Conservation (phyloP, 2,329 filamentous ascomycete genomes). For the Claviceps pazoutovae region DNA sequence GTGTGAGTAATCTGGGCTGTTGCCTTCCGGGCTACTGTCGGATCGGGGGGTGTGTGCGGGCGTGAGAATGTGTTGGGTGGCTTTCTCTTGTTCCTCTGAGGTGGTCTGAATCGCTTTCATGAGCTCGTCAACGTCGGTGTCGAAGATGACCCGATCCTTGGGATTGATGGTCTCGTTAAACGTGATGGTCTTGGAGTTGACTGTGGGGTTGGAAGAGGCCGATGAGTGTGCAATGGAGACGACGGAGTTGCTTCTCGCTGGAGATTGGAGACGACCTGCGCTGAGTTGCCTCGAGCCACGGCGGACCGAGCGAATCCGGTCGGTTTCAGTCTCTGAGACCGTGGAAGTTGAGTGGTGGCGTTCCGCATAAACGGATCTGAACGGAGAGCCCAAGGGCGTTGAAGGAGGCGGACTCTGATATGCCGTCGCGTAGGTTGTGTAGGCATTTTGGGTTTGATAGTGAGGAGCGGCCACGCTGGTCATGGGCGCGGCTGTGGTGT, state of each 20-base stretch:
- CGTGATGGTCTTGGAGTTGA: slow-evolving; percentile 27
- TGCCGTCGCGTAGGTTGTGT: slow-evolving; percentile 25
- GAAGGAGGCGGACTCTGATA: slow-evolving; percentile 26
- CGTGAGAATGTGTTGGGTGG: slow-evolving; percentile 13
- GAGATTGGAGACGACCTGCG: slow-evolving; percentile 20
- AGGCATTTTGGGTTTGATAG: slow-evolving; percentile 28
- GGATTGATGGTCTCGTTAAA: slow-evolving; percentile 33
- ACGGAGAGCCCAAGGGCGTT: slow-evolving; percentile 19
- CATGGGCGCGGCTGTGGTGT: slow-evolving; percentile 26
- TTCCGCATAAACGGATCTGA: slow-evolving; percentile 20
- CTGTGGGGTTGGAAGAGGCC: slow-evolving; percentile 13
- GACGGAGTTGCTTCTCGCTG: slow-evolving; percentile 20
- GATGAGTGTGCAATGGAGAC: slow-evolving; percentile 13
- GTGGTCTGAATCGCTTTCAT: slow-evolving; percentile 80
- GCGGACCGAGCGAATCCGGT: slow-evolving; percentile 10
- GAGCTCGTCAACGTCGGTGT: slow-evolving; percentile 72
- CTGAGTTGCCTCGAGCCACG: slow-evolving; percentile 16
- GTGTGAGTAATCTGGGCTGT: slow-evolving; percentile 9
- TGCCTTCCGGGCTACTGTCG: slow-evolving; percentile 7
- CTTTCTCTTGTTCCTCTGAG: slow-evolving; percentile 24
- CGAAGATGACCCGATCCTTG: slow-evolving; percentile 46
- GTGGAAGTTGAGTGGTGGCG: slow-evolving; percentile 12
- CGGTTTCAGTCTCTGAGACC: slow-evolving; percentile 11
- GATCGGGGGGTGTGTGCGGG: slow-evolving; percentile 11
- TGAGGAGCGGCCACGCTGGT: slow-evolving; percentile 27